Percentiles rank a stretch among this genome's conserved stretches.
Conservation (phyloP, 2,329 filamentous ascomycete species). For the Hypoxylon sp. region DNA sequence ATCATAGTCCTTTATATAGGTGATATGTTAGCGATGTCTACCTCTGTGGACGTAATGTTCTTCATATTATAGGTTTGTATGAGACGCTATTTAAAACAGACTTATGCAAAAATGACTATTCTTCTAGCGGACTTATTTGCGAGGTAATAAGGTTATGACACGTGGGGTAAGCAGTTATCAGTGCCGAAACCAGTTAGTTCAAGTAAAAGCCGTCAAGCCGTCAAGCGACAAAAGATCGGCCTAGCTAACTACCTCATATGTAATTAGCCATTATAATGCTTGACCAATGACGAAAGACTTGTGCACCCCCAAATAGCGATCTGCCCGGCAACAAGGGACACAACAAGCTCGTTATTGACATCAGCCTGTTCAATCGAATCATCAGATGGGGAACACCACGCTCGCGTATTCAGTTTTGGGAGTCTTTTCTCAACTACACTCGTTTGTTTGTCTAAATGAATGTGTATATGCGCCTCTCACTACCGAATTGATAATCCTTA, state of each 20-base stretch:
- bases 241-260: conserved; percentile 28
- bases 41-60: background rate
- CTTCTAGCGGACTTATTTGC: background rate
- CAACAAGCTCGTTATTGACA: conserved; percentile 37
- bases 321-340: conserved; percentile 42
- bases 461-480: conserved; percentile 17
- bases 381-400: conserved; percentile 13
- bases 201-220: conserved; percentile 6
- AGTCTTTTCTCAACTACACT: conserved; percentile 8
- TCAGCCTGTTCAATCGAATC: conserved; percentile 35
- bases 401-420: background rate
- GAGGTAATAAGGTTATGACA: conserved; percentile 33
- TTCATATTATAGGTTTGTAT: background rate
- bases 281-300: conserved; percentile 28
- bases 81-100: too few species aligned
- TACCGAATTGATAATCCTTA: conserved; percentile 37
- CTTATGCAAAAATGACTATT: conserved; percentile 1
- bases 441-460: conserved; percentile 16
- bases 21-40: too few species aligned
- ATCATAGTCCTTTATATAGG: too few species aligned
- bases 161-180: conserved; percentile 25
- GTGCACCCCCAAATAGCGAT: conserved; percentile 37
- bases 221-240: conserved; percentile 32
- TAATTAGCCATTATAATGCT: conserved; percentile 34
- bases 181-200: conserved; percentile 42